Conservation (phyloP, 1,139 yeast genomes). For the Debaryomyces sp. region DNA sequence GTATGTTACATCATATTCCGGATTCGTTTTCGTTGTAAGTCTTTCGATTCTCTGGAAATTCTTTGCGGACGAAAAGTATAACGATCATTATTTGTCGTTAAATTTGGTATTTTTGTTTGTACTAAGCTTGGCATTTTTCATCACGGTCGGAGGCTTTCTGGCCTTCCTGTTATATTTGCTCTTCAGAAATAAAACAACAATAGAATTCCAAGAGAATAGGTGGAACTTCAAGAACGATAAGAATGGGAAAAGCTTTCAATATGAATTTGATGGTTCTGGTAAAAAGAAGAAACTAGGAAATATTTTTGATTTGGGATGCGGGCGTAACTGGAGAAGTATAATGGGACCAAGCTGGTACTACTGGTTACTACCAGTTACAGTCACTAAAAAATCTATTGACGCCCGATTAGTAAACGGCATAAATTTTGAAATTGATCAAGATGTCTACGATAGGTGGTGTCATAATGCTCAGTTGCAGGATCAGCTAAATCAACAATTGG, state of each 20-base stretch:
- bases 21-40: conserved; percentile 42
- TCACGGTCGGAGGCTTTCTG: conserved; percentile 63
- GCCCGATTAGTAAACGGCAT: conserved; percentile 50
- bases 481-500: conserved; percentile 49
- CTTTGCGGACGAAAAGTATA: conserved; percentile 44
- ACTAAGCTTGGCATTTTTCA: conserved; percentile 61
- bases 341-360: conserved; percentile 69
- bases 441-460: conserved; percentile 41
- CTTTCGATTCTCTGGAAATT: conserved; percentile 50
- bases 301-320: conserved; percentile 72
- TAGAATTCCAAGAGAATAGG: conserved; percentile 68
- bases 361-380: conserved; percentile 72
- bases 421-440: conserved; percentile 51
- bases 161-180: conserved; percentile 63
- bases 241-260: conserved; percentile 25
- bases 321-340: conserved; percentile 62
- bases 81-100: conserved; percentile 51
- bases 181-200: conserved; percentile 70
- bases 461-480: conserved; percentile 49
- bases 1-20: conserved; percentile 54
- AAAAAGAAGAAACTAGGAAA: conserved; percentile 51
- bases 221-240: conserved; percentile 45
- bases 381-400: conserved; percentile 23
- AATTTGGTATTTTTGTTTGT: conserved; percentile 63
- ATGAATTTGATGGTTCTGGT: conserved; percentile 40